Conservation (phyloP, 257 asterid species). For the Fraxinus anomala region DNA sequence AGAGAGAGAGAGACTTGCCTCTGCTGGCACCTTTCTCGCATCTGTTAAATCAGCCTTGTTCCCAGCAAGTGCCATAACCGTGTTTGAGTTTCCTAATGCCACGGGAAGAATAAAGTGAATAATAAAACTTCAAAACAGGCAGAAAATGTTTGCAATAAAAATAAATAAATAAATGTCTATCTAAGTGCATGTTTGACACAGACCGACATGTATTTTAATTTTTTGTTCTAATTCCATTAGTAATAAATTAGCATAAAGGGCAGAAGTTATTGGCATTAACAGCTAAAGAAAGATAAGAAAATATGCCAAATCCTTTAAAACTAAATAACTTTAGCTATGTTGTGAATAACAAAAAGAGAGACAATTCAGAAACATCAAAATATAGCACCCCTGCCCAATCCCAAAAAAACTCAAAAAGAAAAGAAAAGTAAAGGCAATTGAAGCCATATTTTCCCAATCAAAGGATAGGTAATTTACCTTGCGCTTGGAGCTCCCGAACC, state of each 20-base stretch:
- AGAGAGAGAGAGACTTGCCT: conserved; percentile 46
- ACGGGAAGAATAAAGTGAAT: too few relatives aligned
- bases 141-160: too few relatives aligned
- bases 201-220: neutral
- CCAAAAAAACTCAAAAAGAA: too few relatives aligned
- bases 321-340: neutral
- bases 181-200: neutral
- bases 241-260: neutral
- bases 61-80: conserved; percentile 55
- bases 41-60: conserved; percentile 78
- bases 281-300: neutral
- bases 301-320: too few relatives aligned
- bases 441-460: conserved; percentile 15
- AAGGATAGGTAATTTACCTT: conserved; percentile 50
- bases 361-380: neutral
- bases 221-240: neutral
- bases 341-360: neutral
- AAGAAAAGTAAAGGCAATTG: neutral
- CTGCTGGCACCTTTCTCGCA: conserved; percentile 62
- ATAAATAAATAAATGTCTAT: neutral
- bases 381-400: neutral
- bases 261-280: neutral
- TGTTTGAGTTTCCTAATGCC: too few relatives aligned
- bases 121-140: too few relatives aligned
- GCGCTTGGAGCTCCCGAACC: conserved; percentile 90